A percentile compares a stretch with the other conserved stretches of the same genome.
Evolutionary conservation across 495 filamentous ascomycete genomes (phyloP).

Genomic region (Penicillium goetzii): DNA sequence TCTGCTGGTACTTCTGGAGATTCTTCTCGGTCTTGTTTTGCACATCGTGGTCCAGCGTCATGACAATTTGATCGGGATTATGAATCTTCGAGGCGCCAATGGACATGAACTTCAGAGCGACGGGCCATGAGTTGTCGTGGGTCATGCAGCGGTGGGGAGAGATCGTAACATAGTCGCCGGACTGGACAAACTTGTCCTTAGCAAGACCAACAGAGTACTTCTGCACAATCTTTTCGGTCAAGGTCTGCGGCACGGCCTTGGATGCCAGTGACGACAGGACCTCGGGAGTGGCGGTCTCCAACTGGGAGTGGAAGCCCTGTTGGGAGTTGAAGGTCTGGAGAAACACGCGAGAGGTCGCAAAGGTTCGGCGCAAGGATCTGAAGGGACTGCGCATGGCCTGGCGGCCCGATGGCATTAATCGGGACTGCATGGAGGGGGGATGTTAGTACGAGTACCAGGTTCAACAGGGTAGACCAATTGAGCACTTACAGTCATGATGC

Average conservation of each 20-base stretch:
- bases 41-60: conserved; percentile 93
- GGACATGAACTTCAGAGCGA: conserved; percentile 82
- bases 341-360: conserved; percentile 44
- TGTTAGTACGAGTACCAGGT: background rate
- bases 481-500: conserved; percentile 32
- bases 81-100: conserved; percentile 82
- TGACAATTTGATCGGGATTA: conserved; percentile 75
- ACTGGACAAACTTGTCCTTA: conserved; percentile 68
- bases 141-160: conserved; percentile 80
- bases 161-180: conserved; percentile 84
- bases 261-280: conserved; percentile 47
- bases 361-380: conserved; percentile 39
- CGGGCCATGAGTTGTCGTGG: conserved; percentile 92
- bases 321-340: conserved; percentile 28
- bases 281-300: conserved; percentile 45
- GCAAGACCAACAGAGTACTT: conserved; percentile 71
- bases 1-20: conserved; percentile 80
- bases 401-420: conserved; percentile 37
- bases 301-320: conserved; percentile 58
- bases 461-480: conserved; percentile 22
- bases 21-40: conserved; percentile 85
- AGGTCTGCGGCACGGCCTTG: conserved; percentile 61
- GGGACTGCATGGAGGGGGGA: conserved; percentile 29
- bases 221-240: conserved; percentile 94
- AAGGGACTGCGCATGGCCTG: conserved; percentile 28